Evolutionary conservation across 495 filamentous ascomycete genomes (phyloP), one percentile per base, ranked within the genome.

Genomic region (Platismatia glauca): DNA sequence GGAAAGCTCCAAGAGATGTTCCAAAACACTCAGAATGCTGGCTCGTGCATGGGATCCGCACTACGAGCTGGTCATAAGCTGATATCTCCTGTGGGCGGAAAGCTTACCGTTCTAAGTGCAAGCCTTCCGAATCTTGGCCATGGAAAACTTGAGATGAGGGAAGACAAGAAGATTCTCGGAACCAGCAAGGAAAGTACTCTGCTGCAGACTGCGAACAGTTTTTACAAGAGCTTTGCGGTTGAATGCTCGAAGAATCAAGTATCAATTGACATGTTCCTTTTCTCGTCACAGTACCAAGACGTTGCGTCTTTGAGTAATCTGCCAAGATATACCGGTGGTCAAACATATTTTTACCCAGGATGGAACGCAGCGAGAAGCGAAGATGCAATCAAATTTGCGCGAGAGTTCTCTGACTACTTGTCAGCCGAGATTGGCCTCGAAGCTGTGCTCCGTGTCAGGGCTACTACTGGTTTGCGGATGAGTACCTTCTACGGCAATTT

Each of bases 201-300:
- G 37, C 78, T 98, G 56, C 93, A 97, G 71, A 97, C 95, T 0
- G 89, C 82, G 16, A 95, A 88, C 76, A 88, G 89, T 66, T 98
- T 98, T 74, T 98, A 98, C 82, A 98, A 98, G 79, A 95, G 90
- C 71, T 98, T 98, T 72, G 94, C 94, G 3, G 95, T 98, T 8
- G 94, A 98, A 71, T 98, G 94, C 73, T 97, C 93, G 52, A 98
- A 98, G 76, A 92, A 92, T 64, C 94, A 98, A 72, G 93, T 98
- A 12, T 97, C 93, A 0, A 89, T 97, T 69, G 94, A 98, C 74
- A 98, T 98, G 94, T 98, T 98, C 78, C 81, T 98, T 53, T 98
- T 98, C 80, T 93, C 90, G 5, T 91, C 91, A 15, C 88, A 92
- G 69, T 98, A 98, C 73, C 94, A 97, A 71, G 94, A 98, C 69